A percentile compares a stretch with the other conserved stretches of the same genome.
These are phyloP conservation scores for Dorcoceras hygrometricum DNA, from an alignment of 257 asterid genomes.

Conservation along the genomic window DNA sequence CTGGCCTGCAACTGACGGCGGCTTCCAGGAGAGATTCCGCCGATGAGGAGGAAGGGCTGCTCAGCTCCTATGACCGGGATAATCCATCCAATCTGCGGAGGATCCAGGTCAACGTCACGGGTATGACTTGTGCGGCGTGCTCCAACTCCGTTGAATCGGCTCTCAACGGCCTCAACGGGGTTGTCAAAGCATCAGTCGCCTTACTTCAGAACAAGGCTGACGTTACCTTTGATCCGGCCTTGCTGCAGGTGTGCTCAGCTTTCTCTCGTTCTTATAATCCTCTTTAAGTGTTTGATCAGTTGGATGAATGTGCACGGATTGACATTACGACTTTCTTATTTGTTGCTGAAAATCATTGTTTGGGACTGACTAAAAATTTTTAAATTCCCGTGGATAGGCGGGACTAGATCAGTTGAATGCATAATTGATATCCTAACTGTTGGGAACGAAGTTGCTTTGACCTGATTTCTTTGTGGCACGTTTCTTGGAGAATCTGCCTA, in stretches of 20 bases:
- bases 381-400: constrained; percentile 14
- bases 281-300: not conserved
- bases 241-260: constrained; percentile 57
- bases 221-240: constrained; percentile 61
- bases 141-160: constrained; percentile 92
- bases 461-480: constrained; percentile 9
- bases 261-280: not conserved
- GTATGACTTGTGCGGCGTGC: constrained; percentile 99
- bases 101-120: constrained; percentile 76
- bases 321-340: constrained; percentile 8
- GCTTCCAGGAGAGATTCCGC: constrained; percentile 26
- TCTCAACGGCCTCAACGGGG: constrained; percentile 63
- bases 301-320: constrained; percentile 15
- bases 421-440: not conserved
- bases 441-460: constrained; percentile 12
- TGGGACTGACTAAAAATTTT: constrained; percentile 11
- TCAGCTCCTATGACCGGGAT: constrained; percentile 55
- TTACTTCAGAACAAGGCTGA: constrained; percentile 94
- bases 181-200: constrained; percentile 83
- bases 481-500: constrained; percentile 14
- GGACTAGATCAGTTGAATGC: constrained; percentile 12
- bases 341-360: constrained; percentile 6
- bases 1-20: constrained; percentile 67
- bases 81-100: constrained; percentile 44
- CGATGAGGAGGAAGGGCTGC: constrained; percentile 68